Evolutionary conservation across 2,329 filamentous ascomycete genomes (phyloP).

Genomic region (Cercospora berteroae): DNA sequence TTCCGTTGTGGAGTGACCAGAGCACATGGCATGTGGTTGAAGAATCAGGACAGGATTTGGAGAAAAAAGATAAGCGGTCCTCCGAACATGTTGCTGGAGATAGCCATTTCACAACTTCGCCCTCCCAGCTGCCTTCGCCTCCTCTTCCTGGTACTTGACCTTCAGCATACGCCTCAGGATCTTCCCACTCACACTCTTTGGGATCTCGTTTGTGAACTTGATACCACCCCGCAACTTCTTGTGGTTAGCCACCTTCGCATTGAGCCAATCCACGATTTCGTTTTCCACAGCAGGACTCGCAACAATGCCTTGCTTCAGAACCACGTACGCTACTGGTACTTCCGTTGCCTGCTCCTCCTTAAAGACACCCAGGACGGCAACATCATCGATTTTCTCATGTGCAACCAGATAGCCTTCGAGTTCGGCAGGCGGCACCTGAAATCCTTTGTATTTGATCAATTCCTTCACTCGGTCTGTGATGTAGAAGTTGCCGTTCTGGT

Average conservation of each 20-base stretch:
- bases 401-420: constrained; percentile 47
- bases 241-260: constrained; percentile 65
- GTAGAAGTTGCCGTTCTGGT: constrained; percentile 75
- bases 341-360: constrained; percentile 52
- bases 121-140: constrained; percentile 39
- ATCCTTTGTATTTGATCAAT: constrained; percentile 57
- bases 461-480: constrained; percentile 79
- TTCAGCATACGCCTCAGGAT: constrained; percentile 64
- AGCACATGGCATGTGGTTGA: too few species aligned
- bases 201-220: constrained; percentile 64
- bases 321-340: constrained; percentile 58
- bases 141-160: constrained; percentile 45
- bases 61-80: too few species aligned
- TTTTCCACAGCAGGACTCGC: constrained; percentile 38
- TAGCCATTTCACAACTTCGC: constrained; percentile 41
- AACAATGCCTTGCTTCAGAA: constrained; percentile 41
- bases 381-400: constrained; percentile 45
- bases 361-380: constrained; percentile 48
- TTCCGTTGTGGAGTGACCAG: too few species aligned
- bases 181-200: constrained; percentile 73
- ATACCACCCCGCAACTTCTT: constrained; percentile 55
- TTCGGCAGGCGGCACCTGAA: constrained; percentile 34
- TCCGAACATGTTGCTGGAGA: too few species aligned
- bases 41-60: too few species aligned
- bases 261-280: constrained; percentile 60